Base-by-base conservation (phyloP, 1,284 basidiomycete genomes). In the Papiliotrema nemorosa region DNA sequence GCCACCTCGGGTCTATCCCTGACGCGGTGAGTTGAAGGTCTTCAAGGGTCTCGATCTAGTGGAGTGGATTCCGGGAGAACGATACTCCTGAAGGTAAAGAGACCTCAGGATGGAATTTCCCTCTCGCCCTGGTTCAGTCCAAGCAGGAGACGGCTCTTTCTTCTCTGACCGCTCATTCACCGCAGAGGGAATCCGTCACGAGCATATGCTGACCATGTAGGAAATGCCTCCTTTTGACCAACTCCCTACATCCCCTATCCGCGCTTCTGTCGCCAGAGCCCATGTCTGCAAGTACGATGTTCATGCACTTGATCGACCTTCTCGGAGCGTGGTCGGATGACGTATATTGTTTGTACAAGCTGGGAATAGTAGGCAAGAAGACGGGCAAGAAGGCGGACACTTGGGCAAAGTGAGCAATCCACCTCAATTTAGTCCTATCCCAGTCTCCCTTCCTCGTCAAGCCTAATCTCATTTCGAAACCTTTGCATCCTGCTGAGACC, bases 161-260 rank as follows among this genome's bases (percentile, higher is more conserved):
- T n/a, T n/a, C n/a, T n/a, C n/a, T n/a, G n/a, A n/a, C n/a, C n/a
- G n/a, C n/a, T n/a, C n/a, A n/a, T n/a, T n/a, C n/a, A n/a, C n/a
- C n/a, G n/a, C n/a, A n/a, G n/a, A n/a, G n/a, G n/a, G n/a, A n/a
- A n/a, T n/a, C n/a, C n/a, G n/a, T n/a, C n/a, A n/a, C n/a, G n/a
- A n/a, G n/a, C n/a, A n/a, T n/a, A n/a, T n/a, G 16, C 14, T 24
- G 22, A 45, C n/a, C 33, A 7, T 16, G 2, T 50, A 67, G 66
- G 36, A 73, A 73, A 63, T 73, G 71, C 47, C 58, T 73, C 5
- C 60, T 73, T 18, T 67, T 73, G 24, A 55, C 69, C 44, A 70
- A 67, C 40, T 69, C 71, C 20, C 55, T 73, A 21, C 71, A 68
- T 35, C 68, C 71, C 9, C 55, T 66, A 5, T 60, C 62, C 22